Base-by-base conservation (phyloP, 2,329 filamentous ascomycete genomes). In the Pseudogymnoascus sp. region DNA sequence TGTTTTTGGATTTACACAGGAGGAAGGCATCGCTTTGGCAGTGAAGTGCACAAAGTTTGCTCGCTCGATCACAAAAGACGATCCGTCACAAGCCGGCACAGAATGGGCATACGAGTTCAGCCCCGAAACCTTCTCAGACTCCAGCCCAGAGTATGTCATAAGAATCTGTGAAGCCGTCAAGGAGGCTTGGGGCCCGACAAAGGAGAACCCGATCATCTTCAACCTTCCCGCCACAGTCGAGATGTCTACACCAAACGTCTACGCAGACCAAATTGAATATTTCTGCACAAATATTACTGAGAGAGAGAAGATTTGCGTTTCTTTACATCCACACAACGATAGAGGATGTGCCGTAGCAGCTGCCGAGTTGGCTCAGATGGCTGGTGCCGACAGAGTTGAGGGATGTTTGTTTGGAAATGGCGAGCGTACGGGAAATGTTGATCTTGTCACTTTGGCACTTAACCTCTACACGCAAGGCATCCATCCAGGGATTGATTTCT, bases 181-280 rank as follows among this genome's bases (percentile, higher is more conserved):
- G 83, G 88, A 82, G 5, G 95, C 93, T 0, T 99, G 95, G 95
- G 92, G 83, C 67, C 93, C 95, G 0, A 86, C 85, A 0, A 85
- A 81, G 41, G 85, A 91, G 75, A 88, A 86, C 70, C 90, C 89
- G 60, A 91, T 99, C 76, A 96, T 99, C 74, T 95, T 99, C 83
- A 98, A 98, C 79, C 83, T 99, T 62, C 93, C 95, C 0, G 93
- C 95, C 1, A 99, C 95, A 0, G 93, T 98, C 37, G 95, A 99
- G 79, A 88, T 97, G 87, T 79, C 91, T 0, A 97, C 95, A 0
- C 93, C 93, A 36, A 99, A 99, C 75, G 85, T 97, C 60, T 99
- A 95, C 75, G 95, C 95, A 61, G 95, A 99, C 74, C 90, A 96
- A 79, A 90, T 99, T 67, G 95, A 99, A 76, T 96, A 91, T 79